Conservation (phyloP, 371 early-diverging fungal genomes). For the Mortierella sp. region DNA sequence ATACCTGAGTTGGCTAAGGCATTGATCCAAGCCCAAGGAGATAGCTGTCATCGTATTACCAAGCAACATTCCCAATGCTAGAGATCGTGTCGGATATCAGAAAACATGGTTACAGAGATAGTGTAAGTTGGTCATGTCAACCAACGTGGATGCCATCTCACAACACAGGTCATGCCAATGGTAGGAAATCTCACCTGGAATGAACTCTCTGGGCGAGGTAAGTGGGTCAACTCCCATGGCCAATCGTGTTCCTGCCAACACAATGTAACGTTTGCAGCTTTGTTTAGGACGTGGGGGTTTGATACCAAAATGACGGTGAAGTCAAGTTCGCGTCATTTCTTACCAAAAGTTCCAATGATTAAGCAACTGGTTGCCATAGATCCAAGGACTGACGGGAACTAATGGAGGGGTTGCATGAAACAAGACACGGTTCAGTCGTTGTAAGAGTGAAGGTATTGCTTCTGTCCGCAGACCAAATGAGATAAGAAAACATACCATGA, state of each 20-base stretch:
- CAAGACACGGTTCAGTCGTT: no score
- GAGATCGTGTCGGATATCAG: no score
- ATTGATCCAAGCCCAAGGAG: conserved; percentile 77
- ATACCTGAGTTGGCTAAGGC: conserved; percentile 57
- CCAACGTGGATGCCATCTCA: no score
- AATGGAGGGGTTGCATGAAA: no score
- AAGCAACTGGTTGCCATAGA: conserved; percentile 62
- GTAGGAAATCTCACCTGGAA: conserved; percentile 75
- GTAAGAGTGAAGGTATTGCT: no score
- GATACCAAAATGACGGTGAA: no score
- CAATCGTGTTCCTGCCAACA: conserved; percentile 60
- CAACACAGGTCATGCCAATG: no score
- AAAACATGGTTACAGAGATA: no score
- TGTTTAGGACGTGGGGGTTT: not conserved
- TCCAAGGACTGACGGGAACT: conserved; percentile 63
- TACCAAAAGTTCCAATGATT: conserved; percentile 66
- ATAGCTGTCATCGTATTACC: conserved; percentile 89
- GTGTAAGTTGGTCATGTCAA: no score
- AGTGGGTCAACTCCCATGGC: conserved; percentile 83
- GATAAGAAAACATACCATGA: conserved; percentile 58
- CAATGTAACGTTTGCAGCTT: not conserved
- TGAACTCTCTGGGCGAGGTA: conserved; percentile 81
- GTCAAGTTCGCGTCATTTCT: no score
- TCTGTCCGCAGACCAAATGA: not conserved
- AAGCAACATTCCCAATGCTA: conserved; percentile 80